Evolutionary conservation across 371 early-diverging fungal genomes (phyloP), one percentile per base, ranked within the genome.

Genomic region (Apophysomyces elegans): DNA sequence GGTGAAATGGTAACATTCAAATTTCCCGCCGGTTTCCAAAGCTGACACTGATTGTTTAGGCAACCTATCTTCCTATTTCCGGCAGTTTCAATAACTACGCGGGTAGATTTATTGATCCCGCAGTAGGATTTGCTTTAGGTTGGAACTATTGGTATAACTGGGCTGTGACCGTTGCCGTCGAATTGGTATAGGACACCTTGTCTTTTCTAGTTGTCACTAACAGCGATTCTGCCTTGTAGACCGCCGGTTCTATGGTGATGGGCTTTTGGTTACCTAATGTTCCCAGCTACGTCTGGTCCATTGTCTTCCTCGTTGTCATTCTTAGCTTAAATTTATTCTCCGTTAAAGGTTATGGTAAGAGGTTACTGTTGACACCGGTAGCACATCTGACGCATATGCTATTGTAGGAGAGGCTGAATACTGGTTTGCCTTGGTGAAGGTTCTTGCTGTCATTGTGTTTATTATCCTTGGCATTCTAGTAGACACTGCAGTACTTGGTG

Each of bases 1-100:
- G 95, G 94, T 60, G 95, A 95, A 75, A 92, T 96, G 93, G 88
- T 92, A 58, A 13, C 14, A n/a, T 6, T 26, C 6, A 9, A 12
- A 14, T 37, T 7, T 18, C 16, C 12, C 7, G 41, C 45, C 16
- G 37, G 26, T 18, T 62, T 26, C 44, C 14, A 45, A 44, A 62
- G 35, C 39, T 37, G 14, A 44, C 26, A 7, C 36, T 12, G 21
- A 18, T 37, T 14, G 35, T 61, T 7, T 64, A 75, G 75, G 76
- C 79, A 32, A 92, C 96, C 0, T 88, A 85, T 62, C 78, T 94
- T 21, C 95, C 96, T 12, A 89, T 93, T 21, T 84, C 94, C 3
- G 96, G 95, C 16, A 88, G 92, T 37, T 93, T 96, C 85, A 93
- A 92, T 67, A 87, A 88, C 38, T 93, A 91, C 74, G 94, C 91